Percentiles rank a stretch among this genome's conserved stretches.
phyloP scores from a whole-genome alignment of 163 green algal genomes.

The Scenedesmus sp. region DNA sequence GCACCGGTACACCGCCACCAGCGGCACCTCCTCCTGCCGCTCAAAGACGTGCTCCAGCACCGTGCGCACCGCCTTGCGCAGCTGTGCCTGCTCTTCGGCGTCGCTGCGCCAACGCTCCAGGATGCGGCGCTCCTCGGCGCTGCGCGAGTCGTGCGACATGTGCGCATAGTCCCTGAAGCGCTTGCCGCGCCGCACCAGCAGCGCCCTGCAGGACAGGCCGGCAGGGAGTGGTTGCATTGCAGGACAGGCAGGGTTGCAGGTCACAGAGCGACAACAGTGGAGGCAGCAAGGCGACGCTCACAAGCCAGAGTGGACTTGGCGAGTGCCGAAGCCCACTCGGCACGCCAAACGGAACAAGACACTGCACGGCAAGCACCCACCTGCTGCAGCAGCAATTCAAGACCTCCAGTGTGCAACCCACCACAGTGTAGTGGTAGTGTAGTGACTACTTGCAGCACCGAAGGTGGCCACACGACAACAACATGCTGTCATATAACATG shows the following conservation, averaged over 20 bases:
- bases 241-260: neutral
- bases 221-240: too few relatives aligned
- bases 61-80: constrained; percentile 5
- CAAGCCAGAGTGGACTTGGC: neutral
- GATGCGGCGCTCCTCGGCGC: constrained; percentile 8
- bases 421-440: too few relatives aligned
- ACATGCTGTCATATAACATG: too few relatives aligned
- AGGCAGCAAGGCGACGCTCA: neutral
- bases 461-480: too few relatives aligned
- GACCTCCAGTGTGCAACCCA: neutral
- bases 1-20: constrained; percentile 43
- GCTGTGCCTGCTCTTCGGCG: constrained; percentile 3
- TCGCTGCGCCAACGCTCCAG: constrained; percentile 36
- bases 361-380: neutral
- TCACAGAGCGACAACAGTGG: neutral
- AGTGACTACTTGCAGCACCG: neutral
- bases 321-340: neutral
- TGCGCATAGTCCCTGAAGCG: neutral
- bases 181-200: constrained; percentile 37
- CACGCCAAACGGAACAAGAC: neutral
- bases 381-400: neutral
- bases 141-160: neutral
- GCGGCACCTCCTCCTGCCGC: constrained; percentile 38
- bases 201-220: neutral
- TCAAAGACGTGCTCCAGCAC: constrained; percentile 48